Conservation (phyloP, 208 protist species). For the Perkinsela sp. region DNA sequence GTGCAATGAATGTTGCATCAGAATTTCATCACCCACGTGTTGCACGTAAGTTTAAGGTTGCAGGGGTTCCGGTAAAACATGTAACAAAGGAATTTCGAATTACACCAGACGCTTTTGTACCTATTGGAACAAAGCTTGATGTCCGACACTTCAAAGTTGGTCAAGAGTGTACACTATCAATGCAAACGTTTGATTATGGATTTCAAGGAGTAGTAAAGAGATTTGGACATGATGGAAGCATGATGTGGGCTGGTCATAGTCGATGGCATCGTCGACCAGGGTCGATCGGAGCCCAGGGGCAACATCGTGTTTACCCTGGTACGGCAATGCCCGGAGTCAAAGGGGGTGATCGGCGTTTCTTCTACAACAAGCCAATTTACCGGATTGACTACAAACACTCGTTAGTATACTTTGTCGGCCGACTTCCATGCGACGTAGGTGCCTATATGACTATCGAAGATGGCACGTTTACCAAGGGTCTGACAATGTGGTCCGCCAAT, state of each 20-base stretch:
- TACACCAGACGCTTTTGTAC: slow-evolving; percentile 59
- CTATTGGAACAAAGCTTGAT: slow-evolving; percentile 65
- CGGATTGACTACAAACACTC: slow-evolving; percentile 75
- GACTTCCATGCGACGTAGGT: slow-evolving; percentile 51
- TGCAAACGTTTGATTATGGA: slow-evolving; percentile 69
- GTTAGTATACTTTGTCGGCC: slow-evolving; percentile 52
- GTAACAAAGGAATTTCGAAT: slow-evolving; percentile 42
- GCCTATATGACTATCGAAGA: slow-evolving; percentile 65
- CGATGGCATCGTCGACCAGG: slow-evolving; percentile 66
- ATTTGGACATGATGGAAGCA: slow-evolving; percentile 65
- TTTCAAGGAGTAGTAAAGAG: slow-evolving; percentile 68
- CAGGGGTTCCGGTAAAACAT: slow-evolving; percentile 62
- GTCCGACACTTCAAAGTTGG: slow-evolving; percentile 71
- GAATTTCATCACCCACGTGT: slow-evolving; percentile 69
- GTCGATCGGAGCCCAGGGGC: slow-evolving; percentile 51
- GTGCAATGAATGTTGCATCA: slow-evolving; percentile 59
- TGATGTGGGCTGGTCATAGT: slow-evolving; percentile 64
- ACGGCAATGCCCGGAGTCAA: slow-evolving; percentile 65
- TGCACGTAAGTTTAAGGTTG: slow-evolving; percentile 46
- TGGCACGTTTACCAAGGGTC: slow-evolving; percentile 63
- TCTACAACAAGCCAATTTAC: slow-evolving; percentile 56
- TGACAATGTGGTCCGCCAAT: slow-evolving; percentile 65
- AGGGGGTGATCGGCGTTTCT: slow-evolving; percentile 47
- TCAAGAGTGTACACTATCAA: slow-evolving; percentile 62
- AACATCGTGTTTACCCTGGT: slow-evolving; percentile 62